These are phyloP conservation scores for Hemileccinum impolitum DNA, from an alignment of 768 basidiomycete genomes.

Conservation along the genomic window DNA sequence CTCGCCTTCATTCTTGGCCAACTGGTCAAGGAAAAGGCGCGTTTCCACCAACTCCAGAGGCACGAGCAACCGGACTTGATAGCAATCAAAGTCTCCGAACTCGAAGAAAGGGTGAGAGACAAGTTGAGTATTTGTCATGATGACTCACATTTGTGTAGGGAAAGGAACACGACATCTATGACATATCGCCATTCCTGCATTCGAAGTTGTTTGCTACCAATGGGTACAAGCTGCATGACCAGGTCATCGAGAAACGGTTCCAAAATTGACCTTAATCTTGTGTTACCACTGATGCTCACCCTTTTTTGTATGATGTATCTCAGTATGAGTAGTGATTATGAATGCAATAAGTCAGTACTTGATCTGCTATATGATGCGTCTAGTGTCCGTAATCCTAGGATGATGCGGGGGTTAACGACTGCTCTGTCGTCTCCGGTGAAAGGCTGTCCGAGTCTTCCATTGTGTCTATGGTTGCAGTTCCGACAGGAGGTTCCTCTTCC, in stretches of 20 bases:
- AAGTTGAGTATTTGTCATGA: neutral
- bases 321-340: slow-evolving; percentile 30
- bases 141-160: slow-evolving; percentile 49
- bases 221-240: slow-evolving; percentile 72
- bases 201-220: slow-evolving; percentile 85
- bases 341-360: slow-evolving; percentile 26
- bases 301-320: slow-evolving; percentile 17
- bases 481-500: slow-evolving; percentile 38
- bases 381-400: slow-evolving; percentile 19
- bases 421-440: slow-evolving; percentile 9
- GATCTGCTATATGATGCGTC: slow-evolving; percentile 18
- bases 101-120: slow-evolving; percentile 77
- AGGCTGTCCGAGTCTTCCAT: slow-evolving; percentile 5
- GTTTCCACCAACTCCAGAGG: slow-evolving; percentile 74
- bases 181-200: slow-evolving; percentile 78
- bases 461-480: slow-evolving; percentile 2
- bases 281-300: slow-evolving; percentile 1
- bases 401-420: slow-evolving; percentile 9
- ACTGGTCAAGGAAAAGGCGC: slow-evolving; percentile 88
- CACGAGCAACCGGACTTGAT: slow-evolving; percentile 78
- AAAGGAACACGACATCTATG: slow-evolving; percentile 96
- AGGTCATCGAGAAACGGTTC: slow-evolving; percentile 75
- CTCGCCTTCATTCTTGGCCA: slow-evolving; percentile 92
- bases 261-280: slow-evolving; percentile 28
- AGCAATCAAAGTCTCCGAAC: slow-evolving; percentile 70